Evolutionary conservation across 768 basidiomycete genomes (phyloP), one percentile per base, ranked within the genome.

Genomic region (Leucosporidium yakuticum): DNA sequence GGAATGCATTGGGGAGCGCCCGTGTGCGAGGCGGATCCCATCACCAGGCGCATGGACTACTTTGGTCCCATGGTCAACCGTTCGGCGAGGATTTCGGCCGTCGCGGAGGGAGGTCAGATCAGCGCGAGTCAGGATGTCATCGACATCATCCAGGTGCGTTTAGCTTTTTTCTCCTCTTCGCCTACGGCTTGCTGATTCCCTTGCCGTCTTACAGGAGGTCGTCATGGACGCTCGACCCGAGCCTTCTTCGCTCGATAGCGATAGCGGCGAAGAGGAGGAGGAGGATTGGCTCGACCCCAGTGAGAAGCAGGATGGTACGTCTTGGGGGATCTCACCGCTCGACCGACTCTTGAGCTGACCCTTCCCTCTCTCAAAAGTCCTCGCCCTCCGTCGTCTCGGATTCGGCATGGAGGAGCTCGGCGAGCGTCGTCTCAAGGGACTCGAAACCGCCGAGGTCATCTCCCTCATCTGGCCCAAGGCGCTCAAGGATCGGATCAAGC

Each of bases 1-100:
- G 95, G 96, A 50, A 88, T 99, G 51, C 96, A 99, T 77, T 92
- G 89, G 74, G 96, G 96, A 21, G 78, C 79, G 27, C 96, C 96
- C 0, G 84, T 90, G 34, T 96, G 92, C 76, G 94, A 96, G 76
- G 84, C 86, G 4, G 96, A 99, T 79, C 88, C 89, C 3, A 87
- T 91, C 76, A 95, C 92, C 6, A 82, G 86, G 67, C 88, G 96
- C 55, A 98, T 99, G 96, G 60, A 61, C 60, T 63, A 63, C 39
- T 63, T 63, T 56, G 54, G 63, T 23, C 54, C 54, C 36, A 55
- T 57, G 68, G 71, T 73, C 73, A 98, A 97, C 79, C 89, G 93
- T 39, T 84, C 94, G 0, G 86, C 95, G 8, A 85, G 95, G 50
- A 90, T 99, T 74, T 85, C 82, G 68, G 86, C 87, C 27, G 84